Evolutionary conservation across 2,329 filamentous ascomycete species (phyloP), one percentile per base, ranked within the genome.

Genomic region (Fonsecaea pedrosoi): DNA sequence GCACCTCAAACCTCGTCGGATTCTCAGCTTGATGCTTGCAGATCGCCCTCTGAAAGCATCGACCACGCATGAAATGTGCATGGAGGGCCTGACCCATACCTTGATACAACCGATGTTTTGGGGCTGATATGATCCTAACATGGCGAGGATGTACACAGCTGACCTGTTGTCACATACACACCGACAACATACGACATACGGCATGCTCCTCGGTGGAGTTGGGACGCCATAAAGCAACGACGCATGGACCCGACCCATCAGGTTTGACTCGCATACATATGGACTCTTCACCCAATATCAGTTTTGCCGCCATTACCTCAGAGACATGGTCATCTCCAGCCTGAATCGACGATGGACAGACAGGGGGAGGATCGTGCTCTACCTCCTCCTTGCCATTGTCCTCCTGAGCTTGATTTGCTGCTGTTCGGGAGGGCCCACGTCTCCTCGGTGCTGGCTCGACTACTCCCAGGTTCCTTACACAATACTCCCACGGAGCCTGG

Each of bases 381-480:
- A 25, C 2, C 25, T 25, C 53, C 53, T 55, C 53, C 53, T 55
- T 15, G 13, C 8, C 8, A 25, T 18, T 15, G 53, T 55, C 53
- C 8, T 55, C 8, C 30, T 55, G 7, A 8, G 10, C n/a, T 21
- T 10, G 18, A 25, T 50, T 37, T 34, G 53, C 53, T 55, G 10
- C 12, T 25, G 25, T 25, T 37, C 53, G 7, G 53, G n/a, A 9
- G 12, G 18, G 30, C n/a, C 53, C 53, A 18, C 30, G n/a, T 34
- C 30, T 2, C 7, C 50, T 9, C 30, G 9, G n/a, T 55, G 53
- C 53, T 55, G 53, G 53, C 53, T 55, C 10, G 25, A 59, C 56
- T 59, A 59, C 38, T 30, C 56, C 2, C 18, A 34, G 40, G 34
- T 59, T 10, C 38, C 12, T 18, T 40, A 59, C 56, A 42, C 15